Conservation (phyloP, 2,329 filamentous ascomycete species). For the Aspergillus sp. region DNA sequence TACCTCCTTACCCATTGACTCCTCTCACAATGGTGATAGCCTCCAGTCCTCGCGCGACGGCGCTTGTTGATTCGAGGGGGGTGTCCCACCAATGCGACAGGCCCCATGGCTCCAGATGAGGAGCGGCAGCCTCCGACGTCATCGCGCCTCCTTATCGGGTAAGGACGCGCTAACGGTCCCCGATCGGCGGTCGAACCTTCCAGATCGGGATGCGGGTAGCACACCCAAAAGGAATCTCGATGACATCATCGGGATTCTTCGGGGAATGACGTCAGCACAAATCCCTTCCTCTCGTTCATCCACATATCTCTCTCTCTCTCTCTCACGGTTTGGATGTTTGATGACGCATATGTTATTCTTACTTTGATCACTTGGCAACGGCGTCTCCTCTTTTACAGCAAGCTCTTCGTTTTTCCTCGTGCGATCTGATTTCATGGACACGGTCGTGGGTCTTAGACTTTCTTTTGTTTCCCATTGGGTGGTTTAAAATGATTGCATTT, state of each 20-base stretch:
- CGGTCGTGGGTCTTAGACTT: slow-evolving; percentile 15
- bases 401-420: slow-evolving; percentile 8
- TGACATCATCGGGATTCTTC: slow-evolving; percentile 19
- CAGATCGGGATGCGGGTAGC: slow-evolving; percentile 11
- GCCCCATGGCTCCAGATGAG: slow-evolving; percentile 18
- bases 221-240: slow-evolving; percentile 9
- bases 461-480: slow-evolving; percentile 5
- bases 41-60: slow-evolving; percentile 6
- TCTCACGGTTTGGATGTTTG: slow-evolving; percentile 1
- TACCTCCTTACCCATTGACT: not conserved
- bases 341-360: slow-evolving; percentile 15
- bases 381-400: slow-evolving; percentile 13
- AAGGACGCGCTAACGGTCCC: slow-evolving; percentile 15
- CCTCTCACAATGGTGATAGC: slow-evolving; percentile 2
- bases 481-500: slow-evolving; percentile 2
- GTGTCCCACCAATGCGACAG: not conserved
- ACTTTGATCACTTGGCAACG: slow-evolving; percentile 6
- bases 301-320: too few species aligned
- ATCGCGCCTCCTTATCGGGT: slow-evolving; percentile 12
- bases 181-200: slow-evolving; percentile 19
- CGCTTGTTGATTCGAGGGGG: slow-evolving; percentile 3
- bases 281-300: not conserved
- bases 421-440: slow-evolving; percentile 1
- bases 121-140: slow-evolving; percentile 21
- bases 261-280: slow-evolving; percentile 9